phyloP scores from a whole-genome alignment of 768 basidiomycete genomes.

The Pholiota conissans region DNA sequence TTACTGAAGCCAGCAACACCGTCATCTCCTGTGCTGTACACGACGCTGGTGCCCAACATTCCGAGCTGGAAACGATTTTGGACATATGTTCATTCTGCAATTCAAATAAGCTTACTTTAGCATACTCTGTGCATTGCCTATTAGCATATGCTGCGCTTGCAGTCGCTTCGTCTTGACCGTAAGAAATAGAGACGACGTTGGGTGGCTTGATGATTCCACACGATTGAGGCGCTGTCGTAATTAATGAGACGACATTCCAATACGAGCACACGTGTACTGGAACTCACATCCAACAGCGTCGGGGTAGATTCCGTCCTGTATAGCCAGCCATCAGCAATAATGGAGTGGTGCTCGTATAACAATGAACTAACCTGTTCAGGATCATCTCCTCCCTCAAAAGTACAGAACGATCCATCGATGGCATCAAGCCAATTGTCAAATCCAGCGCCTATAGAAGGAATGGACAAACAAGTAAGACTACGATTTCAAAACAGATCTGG shows the following conservation, averaged over 20 bases:
- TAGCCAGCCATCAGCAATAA: background rate
- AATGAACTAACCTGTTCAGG: slow-evolving; percentile 26
- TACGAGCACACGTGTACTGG: background rate
- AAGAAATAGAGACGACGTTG: slow-evolving; percentile 35
- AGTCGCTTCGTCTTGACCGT: slow-evolving; percentile 33
- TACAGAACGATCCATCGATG: slow-evolving; percentile 43
- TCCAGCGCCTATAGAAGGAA: slow-evolving; percentile 37
- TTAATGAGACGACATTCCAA: background rate
- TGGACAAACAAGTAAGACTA: background rate
- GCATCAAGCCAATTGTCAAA: slow-evolving; percentile 51
- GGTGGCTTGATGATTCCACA: slow-evolving; percentile 38
- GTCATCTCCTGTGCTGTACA: slow-evolving; percentile 36
- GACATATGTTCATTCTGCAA: slow-evolving; percentile 18
- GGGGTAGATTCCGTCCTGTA: slow-evolving; percentile 23
- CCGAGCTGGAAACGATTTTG: slow-evolving; percentile 26
- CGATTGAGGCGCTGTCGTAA: slow-evolving; percentile 29
- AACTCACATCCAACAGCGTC: slow-evolving; percentile 21
- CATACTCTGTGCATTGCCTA: slow-evolving; percentile 38
- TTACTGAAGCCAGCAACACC: slow-evolving; percentile 37
- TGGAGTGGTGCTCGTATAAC: background rate
- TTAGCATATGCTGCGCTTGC: slow-evolving; percentile 30
- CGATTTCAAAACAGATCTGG: background rate
- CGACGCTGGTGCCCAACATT: slow-evolving; percentile 34
- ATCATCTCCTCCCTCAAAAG: slow-evolving; percentile 46
- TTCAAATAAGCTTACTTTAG: slow-evolving; percentile 15